Base-by-base conservation (phyloP, 169 alveolate species). In the Fabrea salina region DNA sequence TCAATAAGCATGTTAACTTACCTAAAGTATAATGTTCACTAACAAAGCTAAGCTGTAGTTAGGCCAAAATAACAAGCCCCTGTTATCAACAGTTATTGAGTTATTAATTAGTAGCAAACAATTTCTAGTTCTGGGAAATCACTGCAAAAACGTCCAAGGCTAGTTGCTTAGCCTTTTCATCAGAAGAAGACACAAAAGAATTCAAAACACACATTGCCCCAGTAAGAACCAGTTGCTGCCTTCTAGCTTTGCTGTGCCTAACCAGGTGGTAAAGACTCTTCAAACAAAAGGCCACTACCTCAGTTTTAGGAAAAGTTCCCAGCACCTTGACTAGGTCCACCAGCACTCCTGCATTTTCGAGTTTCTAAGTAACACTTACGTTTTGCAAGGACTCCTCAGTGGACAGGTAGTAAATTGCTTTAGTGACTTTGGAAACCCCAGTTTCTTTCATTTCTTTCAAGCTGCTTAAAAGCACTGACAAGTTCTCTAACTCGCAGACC, bases 271-370 rank as follows among this genome's bases (percentile, higher is more conserved):
- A 39, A 4, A 64, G n/a, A 35, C 37, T 35, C 16, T 25, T 19
- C 37, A 33, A 22, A 0, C 16, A 25, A 37, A 56, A 51, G 16
- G 41, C 37, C 13, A 33, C 41, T 4, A 39, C n/a, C 13, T 64
- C 75, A 1, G 27, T 30, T 25, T 33, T 22, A 39, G 5, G 32
- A 4, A 39, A 51, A 19, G 16, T 37, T 33, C 41, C 41, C 6
- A 64, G 49, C 25, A 64, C 41, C 16, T 35, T 64, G 16, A 64
- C 75, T 22, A 64, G 13, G 41, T 64, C 75, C 1, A 41, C 75
- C 19, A 64, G 37, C 35, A 64, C 35, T 7, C 75, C 75, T 64
- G 51, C 50, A 39, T 64, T 64, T 64, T 64, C 75, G 19, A 64
- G 54, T n/a, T 41, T 32, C n/a, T n/a, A n/a, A n/a, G n/a, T n/a